These are phyloP conservation scores for Hyphopichia buzzinii DNA, from an alignment of 1,139 yeast species.

Conservation along the genomic window DNA sequence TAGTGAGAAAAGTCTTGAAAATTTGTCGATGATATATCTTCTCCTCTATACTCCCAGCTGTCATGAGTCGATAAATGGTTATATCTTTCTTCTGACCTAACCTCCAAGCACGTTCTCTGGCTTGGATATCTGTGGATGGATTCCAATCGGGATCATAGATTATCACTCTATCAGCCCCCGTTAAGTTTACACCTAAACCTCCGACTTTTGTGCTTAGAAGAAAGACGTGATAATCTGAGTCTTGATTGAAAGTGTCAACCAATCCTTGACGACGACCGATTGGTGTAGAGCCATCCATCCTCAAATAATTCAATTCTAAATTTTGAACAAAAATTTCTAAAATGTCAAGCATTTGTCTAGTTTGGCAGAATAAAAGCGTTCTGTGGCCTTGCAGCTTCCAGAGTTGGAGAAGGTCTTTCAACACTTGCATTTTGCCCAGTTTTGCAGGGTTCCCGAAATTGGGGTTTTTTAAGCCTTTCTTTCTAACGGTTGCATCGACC, in stretches of 20 bases:
- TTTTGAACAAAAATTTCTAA: conserved; percentile 58
- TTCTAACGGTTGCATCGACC: conserved; percentile 53
- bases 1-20: conserved; percentile 89
- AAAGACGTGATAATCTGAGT: conserved; percentile 59
- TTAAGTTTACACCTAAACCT: conserved; percentile 88
- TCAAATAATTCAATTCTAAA: conserved; percentile 52
- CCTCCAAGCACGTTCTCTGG: conserved; percentile 96
- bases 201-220: conserved; percentile 92
- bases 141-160: conserved; percentile 99
- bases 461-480: conserved; percentile 29
- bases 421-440: conserved; percentile 91
- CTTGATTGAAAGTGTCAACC: conserved; percentile 76
- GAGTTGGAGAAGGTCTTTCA: conserved; percentile 65
- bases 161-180: conserved; percentile 94
- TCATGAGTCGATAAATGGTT: conserved; percentile 87
- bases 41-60: conserved; percentile 94
- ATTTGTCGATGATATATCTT: conserved; percentile 95
- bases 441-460: conserved; percentile 63
- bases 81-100: conserved; percentile 93
- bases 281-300: conserved; percentile 96
- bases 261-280: conserved; percentile 71
- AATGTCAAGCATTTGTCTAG: conserved; percentile 91
- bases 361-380: conserved; percentile 82
- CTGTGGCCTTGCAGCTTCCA: conserved; percentile 83
- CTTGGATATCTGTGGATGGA: conserved; percentile 96